Evolutionary conservation across 345 rosid genomes (phyloP).

Genomic region (Ceriops decandra): DNA sequence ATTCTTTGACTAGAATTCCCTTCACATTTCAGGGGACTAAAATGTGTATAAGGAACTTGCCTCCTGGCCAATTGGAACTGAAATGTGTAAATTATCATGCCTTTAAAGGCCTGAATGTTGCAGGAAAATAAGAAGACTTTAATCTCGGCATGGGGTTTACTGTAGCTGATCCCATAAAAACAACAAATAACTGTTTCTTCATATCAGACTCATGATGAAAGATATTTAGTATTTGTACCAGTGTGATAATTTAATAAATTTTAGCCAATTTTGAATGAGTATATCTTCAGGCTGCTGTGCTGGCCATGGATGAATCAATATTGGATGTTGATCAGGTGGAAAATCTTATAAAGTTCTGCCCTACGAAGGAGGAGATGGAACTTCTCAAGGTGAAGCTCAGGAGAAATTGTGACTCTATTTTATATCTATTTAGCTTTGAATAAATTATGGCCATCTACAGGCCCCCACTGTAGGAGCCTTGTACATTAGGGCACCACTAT

Average conservation of each 20-base stretch:
- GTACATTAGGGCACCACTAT: background rate
- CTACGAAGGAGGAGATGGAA: slow-evolving; percentile 99
- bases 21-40: background rate
- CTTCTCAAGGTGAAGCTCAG: slow-evolving; percentile 70
- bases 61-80: no score
- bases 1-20: background rate
- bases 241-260: no score
- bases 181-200: no score
- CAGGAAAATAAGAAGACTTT: no score
- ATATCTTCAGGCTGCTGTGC: slow-evolving; percentile 74
- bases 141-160: no score
- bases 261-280: slow-evolving; percentile 16
- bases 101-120: no score
- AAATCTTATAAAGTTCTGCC: slow-evolving; percentile 95
- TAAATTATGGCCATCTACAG: no score
- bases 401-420: slow-evolving; percentile 15
- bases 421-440: background rate
- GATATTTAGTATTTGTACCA: no score
- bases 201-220: no score
- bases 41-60: background rate
- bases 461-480: background rate
- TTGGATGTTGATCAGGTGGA: slow-evolving; percentile 98
- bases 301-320: slow-evolving; percentile 88
- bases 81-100: no score
- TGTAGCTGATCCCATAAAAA: no score